Evolutionary conservation across 768 basidiomycete genomes (phyloP).

Genomic region (Pseudohyphozyma bogoriensis): DNA sequence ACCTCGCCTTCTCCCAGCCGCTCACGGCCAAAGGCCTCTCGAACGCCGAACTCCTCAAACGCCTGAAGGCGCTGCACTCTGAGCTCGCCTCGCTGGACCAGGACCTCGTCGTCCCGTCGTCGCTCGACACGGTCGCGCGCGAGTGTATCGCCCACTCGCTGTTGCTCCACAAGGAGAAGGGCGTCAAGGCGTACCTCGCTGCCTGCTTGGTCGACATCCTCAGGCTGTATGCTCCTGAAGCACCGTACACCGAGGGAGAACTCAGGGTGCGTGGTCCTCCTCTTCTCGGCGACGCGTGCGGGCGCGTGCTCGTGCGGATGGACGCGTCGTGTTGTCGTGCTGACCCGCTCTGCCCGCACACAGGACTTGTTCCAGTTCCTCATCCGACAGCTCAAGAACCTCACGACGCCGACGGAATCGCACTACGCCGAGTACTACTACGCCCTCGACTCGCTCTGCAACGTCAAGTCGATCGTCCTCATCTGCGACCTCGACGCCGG

Average conservation of each 20-base stretch:
- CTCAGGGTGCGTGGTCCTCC: conserved; percentile 48
- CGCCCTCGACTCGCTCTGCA: conserved; percentile 82
- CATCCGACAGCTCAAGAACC: conserved; percentile 59
- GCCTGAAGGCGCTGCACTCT: conserved; percentile 38
- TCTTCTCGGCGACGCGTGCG: no score
- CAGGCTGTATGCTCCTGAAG: conserved; percentile 88
- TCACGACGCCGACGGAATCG: conserved; percentile 48
- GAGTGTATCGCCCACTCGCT: conserved; percentile 72
- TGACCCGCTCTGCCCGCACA: background rate
- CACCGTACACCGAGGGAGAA: conserved; percentile 80
- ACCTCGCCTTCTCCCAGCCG: background rate
- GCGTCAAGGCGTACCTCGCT: conserved; percentile 87
- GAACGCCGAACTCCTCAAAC: conserved; percentile 11
- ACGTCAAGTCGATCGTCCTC: conserved; percentile 87
- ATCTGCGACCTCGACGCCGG: conserved; percentile 77
- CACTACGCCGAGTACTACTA: conserved; percentile 82
- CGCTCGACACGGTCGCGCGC: conserved; percentile 58
- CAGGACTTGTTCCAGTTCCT: conserved; percentile 97
- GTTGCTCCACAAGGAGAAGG: conserved; percentile 86
- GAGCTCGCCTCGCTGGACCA: conserved; percentile 71
- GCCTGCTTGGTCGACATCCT: conserved; percentile 93
- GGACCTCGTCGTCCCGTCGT: conserved; percentile 64
- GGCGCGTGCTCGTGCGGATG: no score
- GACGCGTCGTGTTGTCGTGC: no score
- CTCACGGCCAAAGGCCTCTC: background rate